Base-by-base conservation (phyloP, 768 basidiomycete genomes). In the Tylopilus vinaceipallidus region DNA sequence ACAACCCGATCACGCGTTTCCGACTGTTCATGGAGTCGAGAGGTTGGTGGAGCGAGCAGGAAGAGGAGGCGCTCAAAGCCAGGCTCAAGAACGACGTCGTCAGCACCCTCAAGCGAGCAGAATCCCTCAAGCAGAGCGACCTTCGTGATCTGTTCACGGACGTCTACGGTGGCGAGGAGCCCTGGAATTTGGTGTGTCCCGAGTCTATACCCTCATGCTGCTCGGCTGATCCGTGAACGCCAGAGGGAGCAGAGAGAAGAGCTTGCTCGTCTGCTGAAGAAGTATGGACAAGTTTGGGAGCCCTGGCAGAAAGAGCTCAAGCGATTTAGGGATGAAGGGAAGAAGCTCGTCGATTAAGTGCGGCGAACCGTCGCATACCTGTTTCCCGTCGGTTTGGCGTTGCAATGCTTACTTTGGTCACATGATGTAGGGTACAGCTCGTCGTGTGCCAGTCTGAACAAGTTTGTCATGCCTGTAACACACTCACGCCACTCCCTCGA, bases 201-300 rank as follows among this genome's bases (percentile, higher is more conserved):
- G n/a, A 45, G 2, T 27, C 7, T 19, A 13, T 34, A 3, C 19
- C 0, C 9, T 19, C n/a, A 34, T 20, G 2, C 24, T 4, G 7
- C 37, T 39, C 30, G 26, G 13, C 46, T 59, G 4, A 53, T 38
- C n/a, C 6, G 27, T 41, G 8, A 24, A 0, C 14, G 13, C 42
- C 11, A 95, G 93, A 81, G 67, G 58, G 92, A 95, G 66, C 93
- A 98, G 66, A 74, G 88, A 45, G 81, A 82, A 48, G 95, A 97
- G 59, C 75, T 98, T 24, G 73, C 75, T 17, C 58, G 75, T 29
- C 72, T 98, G 20, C 59, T 97, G 52, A 81, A 74, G 68, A 97
- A 97, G 67, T 98, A 95, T 55, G 91, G 93, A 1, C 62, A 81
- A n/a, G 76, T 73, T 2, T 94, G 86, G 87, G 88, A 88, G 58